A percentile compares a stretch with the other conserved stretches of the same genome.
These are phyloP conservation scores for Croton setiger DNA, from an alignment of 441 rosid species.

Conservation along the genomic window DNA sequence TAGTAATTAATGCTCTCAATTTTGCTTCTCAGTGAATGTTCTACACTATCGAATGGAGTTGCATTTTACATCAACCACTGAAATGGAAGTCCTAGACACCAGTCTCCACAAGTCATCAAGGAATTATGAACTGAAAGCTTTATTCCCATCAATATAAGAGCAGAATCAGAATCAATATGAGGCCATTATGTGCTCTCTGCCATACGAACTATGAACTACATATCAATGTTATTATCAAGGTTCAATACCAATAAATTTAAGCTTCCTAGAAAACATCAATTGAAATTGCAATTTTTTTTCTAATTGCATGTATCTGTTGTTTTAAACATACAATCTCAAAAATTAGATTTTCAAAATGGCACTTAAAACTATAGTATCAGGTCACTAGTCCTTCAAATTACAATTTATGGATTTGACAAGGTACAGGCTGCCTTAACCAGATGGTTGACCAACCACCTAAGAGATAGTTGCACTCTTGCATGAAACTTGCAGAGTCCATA, in stretches of 20 bases:
- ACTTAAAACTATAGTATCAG: not conserved
- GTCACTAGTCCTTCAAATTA: not conserved
- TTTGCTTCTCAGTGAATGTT: not conserved
- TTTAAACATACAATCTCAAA: not conserved
- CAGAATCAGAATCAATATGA: not conserved
- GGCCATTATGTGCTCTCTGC: not conserved
- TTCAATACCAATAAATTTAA: not conserved
- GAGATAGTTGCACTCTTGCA: not conserved
- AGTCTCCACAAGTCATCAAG: slow-evolving; percentile 8
- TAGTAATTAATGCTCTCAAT: not conserved
- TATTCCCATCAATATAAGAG: not conserved
- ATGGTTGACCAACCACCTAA: not conserved
- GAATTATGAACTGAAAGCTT: not conserved
- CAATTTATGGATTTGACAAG: not conserved
- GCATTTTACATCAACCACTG: not conserved
- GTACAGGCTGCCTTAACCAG: not conserved
- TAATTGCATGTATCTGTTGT: no score
- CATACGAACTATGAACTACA: slow-evolving; percentile 1
- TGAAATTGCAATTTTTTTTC: not conserved
- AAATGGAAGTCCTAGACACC: not conserved
- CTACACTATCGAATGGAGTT: not conserved
- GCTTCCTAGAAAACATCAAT: not conserved
- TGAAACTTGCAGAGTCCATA: not conserved
- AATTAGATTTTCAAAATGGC: not conserved
- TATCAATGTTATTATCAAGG: not conserved